Percentiles rank a stretch among this genome's conserved stretches.
These are phyloP conservation scores for Veloporphyrellus conicus DNA, from an alignment of 1,284 basidiomycete genomes.

Conservation along the genomic window DNA sequence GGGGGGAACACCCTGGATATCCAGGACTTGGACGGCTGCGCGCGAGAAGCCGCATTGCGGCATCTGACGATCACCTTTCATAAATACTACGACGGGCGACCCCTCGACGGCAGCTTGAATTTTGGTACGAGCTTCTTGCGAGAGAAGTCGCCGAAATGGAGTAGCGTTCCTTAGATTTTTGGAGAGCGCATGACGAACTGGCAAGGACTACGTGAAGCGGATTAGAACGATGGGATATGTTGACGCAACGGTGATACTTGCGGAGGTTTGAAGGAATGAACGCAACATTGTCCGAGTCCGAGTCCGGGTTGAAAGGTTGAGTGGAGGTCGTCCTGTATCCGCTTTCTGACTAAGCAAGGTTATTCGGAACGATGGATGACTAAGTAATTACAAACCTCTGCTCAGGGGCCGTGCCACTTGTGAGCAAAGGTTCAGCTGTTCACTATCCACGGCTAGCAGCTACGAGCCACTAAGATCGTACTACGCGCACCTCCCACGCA, in stretches of 20 bases:
- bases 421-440: no score
- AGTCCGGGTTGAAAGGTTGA: neutral
- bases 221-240: neutral
- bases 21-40: conserved; percentile 87
- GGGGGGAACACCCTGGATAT: conserved; percentile 77
- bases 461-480: no score
- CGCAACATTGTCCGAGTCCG: conserved; percentile 30
- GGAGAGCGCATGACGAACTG: conserved; percentile 11
- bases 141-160: conserved; percentile 39
- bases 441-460: no score
- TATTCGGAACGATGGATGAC: no score
- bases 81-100: conserved; percentile 74
- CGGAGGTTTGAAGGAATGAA: conserved; percentile 30
- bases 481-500: no score
- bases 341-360: neutral
- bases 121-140: conserved; percentile 41
- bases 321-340: neutral
- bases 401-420: no score
- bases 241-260: conserved; percentile 2
- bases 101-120: conserved; percentile 47
- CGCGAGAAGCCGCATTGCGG: conserved; percentile 95
- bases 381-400: no score
- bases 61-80: conserved; percentile 82
- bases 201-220: conserved; percentile 23
- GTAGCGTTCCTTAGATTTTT: conserved; percentile 1